A percentile compares a stretch with the other conserved stretches of the same genome.
Conservation (phyloP, 2,329 filamentous ascomycete species). For the Colletotrichum zoysiae region DNA sequence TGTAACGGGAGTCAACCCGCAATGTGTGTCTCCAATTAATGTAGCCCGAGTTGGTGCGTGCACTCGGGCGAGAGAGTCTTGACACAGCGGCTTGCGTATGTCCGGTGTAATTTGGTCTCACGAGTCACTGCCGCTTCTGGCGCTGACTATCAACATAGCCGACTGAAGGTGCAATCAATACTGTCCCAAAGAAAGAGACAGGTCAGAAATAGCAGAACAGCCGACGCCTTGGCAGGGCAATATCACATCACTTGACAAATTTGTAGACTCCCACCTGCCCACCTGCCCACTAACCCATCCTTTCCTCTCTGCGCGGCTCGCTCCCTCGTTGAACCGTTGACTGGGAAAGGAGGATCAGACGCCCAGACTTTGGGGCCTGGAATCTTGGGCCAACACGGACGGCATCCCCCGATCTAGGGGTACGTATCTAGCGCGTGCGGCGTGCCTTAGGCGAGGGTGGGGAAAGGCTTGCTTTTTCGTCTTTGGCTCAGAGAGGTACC, state of each 20-base stretch:
- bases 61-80: not conserved
- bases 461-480: slow-evolving; percentile 33
- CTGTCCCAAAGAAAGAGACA: not conserved
- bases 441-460: slow-evolving; percentile 35
- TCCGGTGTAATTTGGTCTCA: not conserved
- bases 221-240: slow-evolving; percentile 5
- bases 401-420: slow-evolving; percentile 34
- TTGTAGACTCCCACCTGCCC: too few species aligned
- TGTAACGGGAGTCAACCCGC: slow-evolving; percentile 29
- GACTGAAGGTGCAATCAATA: not conserved
- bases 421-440: slow-evolving; percentile 22
- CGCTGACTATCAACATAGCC: not conserved
- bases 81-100: slow-evolving; percentile 26
- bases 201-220: not conserved
- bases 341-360: slow-evolving; percentile 15
- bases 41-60: slow-evolving; percentile 9
- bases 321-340: not conserved
- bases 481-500: slow-evolving; percentile 35
- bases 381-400: slow-evolving; percentile 36
- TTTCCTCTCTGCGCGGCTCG: not conserved
- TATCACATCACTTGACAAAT: not conserved
- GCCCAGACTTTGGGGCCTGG: slow-evolving; percentile 24
- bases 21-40: slow-evolving; percentile 26
- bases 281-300: not conserved
- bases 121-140: slow-evolving; percentile 13